Conservation (phyloP, 805 yeast species). For the Sungouiozyma intestinalis region DNA sequence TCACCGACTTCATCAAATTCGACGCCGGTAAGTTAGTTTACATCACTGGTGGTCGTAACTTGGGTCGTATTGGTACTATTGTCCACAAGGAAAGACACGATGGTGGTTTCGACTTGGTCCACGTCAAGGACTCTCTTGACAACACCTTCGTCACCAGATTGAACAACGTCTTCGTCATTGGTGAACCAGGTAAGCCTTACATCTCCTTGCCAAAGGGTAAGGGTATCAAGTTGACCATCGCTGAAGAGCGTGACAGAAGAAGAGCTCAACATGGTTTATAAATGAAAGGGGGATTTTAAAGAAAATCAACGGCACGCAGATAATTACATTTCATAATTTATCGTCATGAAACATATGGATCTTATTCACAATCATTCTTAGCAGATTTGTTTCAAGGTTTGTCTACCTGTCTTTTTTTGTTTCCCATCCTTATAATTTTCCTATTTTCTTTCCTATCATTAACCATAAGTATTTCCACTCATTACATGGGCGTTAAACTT, state of each 20-base stretch:
- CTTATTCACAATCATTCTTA: not conserved
- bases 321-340: too few species aligned
- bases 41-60: constrained; percentile 97
- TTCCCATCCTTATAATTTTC: not conserved
- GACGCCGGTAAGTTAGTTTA: constrained; percentile 87
- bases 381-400: not conserved
- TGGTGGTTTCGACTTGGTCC: constrained; percentile 96
- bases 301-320: not conserved
- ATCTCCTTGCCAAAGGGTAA: constrained; percentile 97
- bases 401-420: not conserved
- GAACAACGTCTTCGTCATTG: constrained; percentile 85
- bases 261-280: constrained; percentile 48
- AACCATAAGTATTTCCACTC: not conserved
- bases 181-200: constrained; percentile 92
- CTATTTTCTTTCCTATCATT: not conserved
- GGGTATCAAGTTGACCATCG: constrained; percentile 91
- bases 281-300: not conserved
- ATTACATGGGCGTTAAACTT: not conserved
- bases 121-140: constrained; percentile 90
- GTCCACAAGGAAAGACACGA: constrained; percentile 95
- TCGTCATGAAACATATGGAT: not conserved
- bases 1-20: constrained; percentile 78
- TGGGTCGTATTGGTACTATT: constrained; percentile 96
- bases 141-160: constrained; percentile 94
- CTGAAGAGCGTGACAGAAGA: constrained; percentile 98